Evolutionary conservation across 2,329 filamentous ascomycete genomes (phyloP).

Genomic region (Berkeleyomyces rouxiae): DNA sequence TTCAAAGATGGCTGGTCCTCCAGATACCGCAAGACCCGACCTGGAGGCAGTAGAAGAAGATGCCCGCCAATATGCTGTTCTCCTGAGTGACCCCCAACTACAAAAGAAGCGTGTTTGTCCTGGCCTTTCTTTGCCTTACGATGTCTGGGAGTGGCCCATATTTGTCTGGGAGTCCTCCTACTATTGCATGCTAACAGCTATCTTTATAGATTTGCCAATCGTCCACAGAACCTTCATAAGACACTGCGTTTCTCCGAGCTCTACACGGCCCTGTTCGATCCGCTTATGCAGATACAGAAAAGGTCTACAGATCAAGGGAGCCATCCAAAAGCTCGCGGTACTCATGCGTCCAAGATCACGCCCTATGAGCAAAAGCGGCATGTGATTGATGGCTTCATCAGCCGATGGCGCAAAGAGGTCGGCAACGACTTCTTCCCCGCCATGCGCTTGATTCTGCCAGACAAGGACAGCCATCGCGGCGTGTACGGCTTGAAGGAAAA

Average conservation of each 20-base stretch:
- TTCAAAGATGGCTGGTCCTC: neutral
- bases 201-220: slow-evolving; percentile 53
- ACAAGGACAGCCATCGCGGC: slow-evolving; percentile 79
- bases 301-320: slow-evolving; percentile 43
- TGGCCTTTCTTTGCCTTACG: neutral
- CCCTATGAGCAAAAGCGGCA: slow-evolving; percentile 63
- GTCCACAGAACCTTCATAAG: slow-evolving; percentile 62
- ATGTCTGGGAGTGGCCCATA: neutral
- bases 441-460: slow-evolving; percentile 76
- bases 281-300: slow-evolving; percentile 61
- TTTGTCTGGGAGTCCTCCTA: neutral
- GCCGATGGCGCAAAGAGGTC: slow-evolving; percentile 71
- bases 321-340: slow-evolving; percentile 23
- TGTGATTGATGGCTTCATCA: slow-evolving; percentile 76
- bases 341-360: slow-evolving; percentile 42
- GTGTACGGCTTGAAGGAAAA: slow-evolving; percentile 94
- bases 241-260: slow-evolving; percentile 74
- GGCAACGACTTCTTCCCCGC: slow-evolving; percentile 89
- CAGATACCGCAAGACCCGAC: slow-evolving; percentile 17
- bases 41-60: slow-evolving; percentile 33
- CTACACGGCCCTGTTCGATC: slow-evolving; percentile 65
- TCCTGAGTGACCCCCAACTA: slow-evolving; percentile 26
- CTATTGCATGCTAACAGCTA: slow-evolving; percentile 15
- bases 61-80: slow-evolving; percentile 31
- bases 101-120: slow-evolving; percentile 26